phyloP scores from a whole-genome alignment of 1,139 yeast genomes.

The Yueomyces sp. region DNA sequence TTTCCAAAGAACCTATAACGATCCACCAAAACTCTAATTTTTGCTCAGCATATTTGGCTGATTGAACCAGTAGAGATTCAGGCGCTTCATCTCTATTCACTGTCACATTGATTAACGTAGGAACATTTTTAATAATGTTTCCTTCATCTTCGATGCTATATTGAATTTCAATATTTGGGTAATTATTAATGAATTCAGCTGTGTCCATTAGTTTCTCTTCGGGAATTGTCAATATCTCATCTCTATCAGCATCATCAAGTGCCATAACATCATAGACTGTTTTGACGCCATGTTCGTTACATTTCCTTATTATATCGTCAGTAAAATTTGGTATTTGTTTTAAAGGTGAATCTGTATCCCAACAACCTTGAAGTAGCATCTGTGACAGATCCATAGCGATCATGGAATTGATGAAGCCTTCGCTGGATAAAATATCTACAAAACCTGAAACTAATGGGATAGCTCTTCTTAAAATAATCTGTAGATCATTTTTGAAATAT shows the following conservation, averaged over 20 bases:
- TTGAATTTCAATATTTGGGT: constrained; percentile 71
- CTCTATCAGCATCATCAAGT: constrained; percentile 69
- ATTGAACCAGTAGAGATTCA: constrained; percentile 48
- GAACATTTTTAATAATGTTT: constrained; percentile 14
- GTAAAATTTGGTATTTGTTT: constrained; percentile 69
- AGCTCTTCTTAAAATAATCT: constrained; percentile 35
- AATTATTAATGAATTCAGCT: constrained; percentile 80
- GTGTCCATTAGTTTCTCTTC: constrained; percentile 41
- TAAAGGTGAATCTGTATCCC: constrained; percentile 73
- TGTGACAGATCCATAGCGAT: constrained; percentile 82
- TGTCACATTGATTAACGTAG: constrained; percentile 36
- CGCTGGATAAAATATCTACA: constrained; percentile 68
- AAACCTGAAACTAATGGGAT: constrained; percentile 48
- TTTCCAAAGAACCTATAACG: constrained; percentile 55
- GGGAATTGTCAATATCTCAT: constrained; percentile 44
- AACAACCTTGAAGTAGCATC: constrained; percentile 76
- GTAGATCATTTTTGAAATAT: constrained; percentile 50
- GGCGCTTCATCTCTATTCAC: constrained; percentile 66
- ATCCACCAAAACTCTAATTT: constrained; percentile 83
- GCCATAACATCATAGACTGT: constrained; percentile 79
- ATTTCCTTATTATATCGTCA: constrained; percentile 42
- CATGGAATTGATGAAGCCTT: constrained; percentile 68
- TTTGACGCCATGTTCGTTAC: constrained; percentile 43
- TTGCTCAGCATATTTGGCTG: constrained; percentile 42
- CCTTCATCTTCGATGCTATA: constrained; percentile 34